phyloP scores from a whole-genome alignment of 2,329 filamentous ascomycete species.

The Rachicladosporium sp. region DNA sequence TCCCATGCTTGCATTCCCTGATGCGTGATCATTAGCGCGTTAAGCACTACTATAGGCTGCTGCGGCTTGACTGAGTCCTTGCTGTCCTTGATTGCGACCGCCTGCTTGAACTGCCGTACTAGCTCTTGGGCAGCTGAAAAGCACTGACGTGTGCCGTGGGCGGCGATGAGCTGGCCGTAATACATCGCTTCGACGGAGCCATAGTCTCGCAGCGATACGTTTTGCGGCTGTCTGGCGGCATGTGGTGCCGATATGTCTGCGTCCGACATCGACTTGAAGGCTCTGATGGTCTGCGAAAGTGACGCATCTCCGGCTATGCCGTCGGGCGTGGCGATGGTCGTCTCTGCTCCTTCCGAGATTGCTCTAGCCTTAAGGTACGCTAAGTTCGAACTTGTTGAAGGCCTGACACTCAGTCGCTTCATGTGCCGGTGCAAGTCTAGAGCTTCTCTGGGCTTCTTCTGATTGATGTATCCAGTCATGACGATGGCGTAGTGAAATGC shows the following conservation, averaged over 20 bases:
- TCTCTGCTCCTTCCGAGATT: constrained; percentile 24
- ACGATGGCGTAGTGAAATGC: constrained; percentile 43
- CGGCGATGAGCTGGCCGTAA: constrained; percentile 44
- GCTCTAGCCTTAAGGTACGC: constrained; percentile 27
- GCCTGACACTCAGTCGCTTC: constrained; percentile 25
- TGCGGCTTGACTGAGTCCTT: not conserved
- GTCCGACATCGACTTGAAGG: constrained; percentile 9
- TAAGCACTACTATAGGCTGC: constrained; percentile 45
- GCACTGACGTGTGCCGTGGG: constrained; percentile 38
- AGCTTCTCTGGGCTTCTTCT: constrained; percentile 34
- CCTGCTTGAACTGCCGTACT: constrained; percentile 38
- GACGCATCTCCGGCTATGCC: constrained; percentile 24
- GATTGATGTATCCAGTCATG: constrained; percentile 38
- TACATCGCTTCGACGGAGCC: constrained; percentile 28
- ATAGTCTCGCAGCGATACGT: constrained; percentile 2
- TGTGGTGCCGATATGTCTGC: constrained; percentile 27
- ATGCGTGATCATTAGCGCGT: constrained; percentile 57
- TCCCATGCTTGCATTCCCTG: constrained; percentile 45
- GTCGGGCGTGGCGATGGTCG: constrained; percentile 16
- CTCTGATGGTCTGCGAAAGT: constrained; percentile 26
- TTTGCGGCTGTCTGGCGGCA: constrained; percentile 30
- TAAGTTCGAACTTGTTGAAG: constrained; percentile 32
- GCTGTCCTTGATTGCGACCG: not conserved
- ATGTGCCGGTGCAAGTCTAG: constrained; percentile 37
- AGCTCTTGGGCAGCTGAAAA: constrained; percentile 39